These are phyloP conservation scores for Tricholomella constricta DNA, from an alignment of 768 basidiomycete genomes.

Conservation along the genomic window DNA sequence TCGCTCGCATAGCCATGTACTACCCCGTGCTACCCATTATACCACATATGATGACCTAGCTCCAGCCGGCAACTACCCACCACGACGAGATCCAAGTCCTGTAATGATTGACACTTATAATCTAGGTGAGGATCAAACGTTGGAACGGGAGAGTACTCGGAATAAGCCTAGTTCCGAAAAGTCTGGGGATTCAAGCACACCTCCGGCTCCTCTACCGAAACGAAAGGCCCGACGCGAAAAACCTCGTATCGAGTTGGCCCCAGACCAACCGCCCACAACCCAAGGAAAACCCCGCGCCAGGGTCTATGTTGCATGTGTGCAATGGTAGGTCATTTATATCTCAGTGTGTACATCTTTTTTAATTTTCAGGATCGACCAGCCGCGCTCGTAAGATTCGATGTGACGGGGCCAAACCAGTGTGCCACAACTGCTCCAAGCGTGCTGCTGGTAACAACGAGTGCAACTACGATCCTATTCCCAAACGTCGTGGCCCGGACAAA, in stretches of 20 bases:
- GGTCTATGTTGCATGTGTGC: conserved; percentile 78
- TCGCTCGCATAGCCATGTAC: conserved; percentile 5
- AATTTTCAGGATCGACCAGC: conserved; percentile 37
- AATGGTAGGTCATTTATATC: conserved; percentile 53
- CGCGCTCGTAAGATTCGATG: conserved; percentile 81
- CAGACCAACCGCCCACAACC: conserved; percentile 78
- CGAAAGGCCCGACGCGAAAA: conserved; percentile 55
- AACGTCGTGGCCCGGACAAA: conserved; percentile 80
- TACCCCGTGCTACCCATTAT: background rate
- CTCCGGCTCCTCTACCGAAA: conserved; percentile 16
- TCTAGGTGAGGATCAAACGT: background rate
- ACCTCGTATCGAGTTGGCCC: conserved; percentile 64
- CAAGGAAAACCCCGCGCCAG: conserved; percentile 77
- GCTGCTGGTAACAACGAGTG: conserved; percentile 49
- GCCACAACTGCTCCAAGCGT: conserved; percentile 71
- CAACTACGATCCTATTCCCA: conserved; percentile 69
- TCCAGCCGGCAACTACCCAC: background rate
- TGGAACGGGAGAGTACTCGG: background rate
- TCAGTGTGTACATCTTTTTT: conserved; percentile 1
- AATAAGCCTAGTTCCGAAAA: background rate
- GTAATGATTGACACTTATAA: conserved; percentile 7
- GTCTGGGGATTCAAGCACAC: background rate
- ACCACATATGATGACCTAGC: background rate
- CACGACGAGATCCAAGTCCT: conserved; percentile 6
- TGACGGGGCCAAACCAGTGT: conserved; percentile 76